Evolutionary conservation across 1,284 basidiomycete genomes (phyloP), one percentile per base, ranked within the genome.

Genomic region (Ganoderma sinense): DNA sequence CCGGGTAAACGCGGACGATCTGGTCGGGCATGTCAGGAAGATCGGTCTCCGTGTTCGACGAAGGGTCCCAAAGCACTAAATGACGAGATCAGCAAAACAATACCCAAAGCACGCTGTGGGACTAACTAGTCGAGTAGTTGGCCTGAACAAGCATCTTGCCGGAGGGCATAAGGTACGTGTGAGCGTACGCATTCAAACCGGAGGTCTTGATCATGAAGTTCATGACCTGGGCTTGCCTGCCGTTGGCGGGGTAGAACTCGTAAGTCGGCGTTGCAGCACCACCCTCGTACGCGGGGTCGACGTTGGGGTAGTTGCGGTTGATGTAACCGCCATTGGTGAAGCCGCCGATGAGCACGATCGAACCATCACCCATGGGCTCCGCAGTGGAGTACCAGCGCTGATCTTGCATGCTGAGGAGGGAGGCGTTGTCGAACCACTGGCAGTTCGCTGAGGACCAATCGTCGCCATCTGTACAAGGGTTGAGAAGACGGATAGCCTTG

Each of bases 331-430:
- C 96, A 79, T 91, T 94, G 70, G 91, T 87, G 79, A 95, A 93
- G 51, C 94, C 94, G 63, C 94, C 94, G 59, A 94, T 91, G 62
- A 96, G 82, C 23, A 89, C 92, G 58, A 95, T 80, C 2, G 83
- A 82, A 39, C 93, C 92, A 75, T 94, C 87, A 0, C 84, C 91
- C 2, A 93, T 85, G 10, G 91, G 82, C 78, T 95, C 93, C 56
- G 95, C 94, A 14, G 94, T 90, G 36, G 96, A 96, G 74, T 97
- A 97, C 96, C 95, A 97, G 23, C 96, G 88, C 73, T 88, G 82
- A 67, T 86, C 88, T 73, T 94, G 89, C 91, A 97, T 95, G 53
- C 90, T 85, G 51, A 94, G 84, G 0, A 87, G 73, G 0, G 83
- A 82, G 0, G 90, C 84, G 67, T 95, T 86, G 79, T 97, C 94